Evolutionary conservation across 2,329 filamentous ascomycete species (phyloP).

Genomic region (Cercospora sojina): DNA sequence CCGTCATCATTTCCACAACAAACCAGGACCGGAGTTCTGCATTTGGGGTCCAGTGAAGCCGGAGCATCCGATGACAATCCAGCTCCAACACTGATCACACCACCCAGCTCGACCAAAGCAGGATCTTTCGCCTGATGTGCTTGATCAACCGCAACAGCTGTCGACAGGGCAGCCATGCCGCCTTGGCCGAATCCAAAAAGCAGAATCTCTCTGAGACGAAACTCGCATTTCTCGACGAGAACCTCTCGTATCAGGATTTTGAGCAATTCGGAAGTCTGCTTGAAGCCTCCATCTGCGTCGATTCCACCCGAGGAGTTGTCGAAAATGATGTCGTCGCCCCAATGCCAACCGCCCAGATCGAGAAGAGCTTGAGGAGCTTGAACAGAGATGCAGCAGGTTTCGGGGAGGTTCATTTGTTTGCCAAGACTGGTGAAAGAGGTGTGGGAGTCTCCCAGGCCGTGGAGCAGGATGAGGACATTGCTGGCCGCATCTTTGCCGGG

Average conservation of each 20-base stretch:
- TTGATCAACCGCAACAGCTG: slow-evolving; percentile 35
- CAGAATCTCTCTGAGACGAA: slow-evolving; percentile 50
- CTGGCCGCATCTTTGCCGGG: slow-evolving; percentile 59
- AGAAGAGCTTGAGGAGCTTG: slow-evolving; percentile 69
- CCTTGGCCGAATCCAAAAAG: slow-evolving; percentile 59
- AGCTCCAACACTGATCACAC: slow-evolving; percentile 64
- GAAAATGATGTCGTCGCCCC: slow-evolving; percentile 60
- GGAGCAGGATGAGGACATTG: slow-evolving; percentile 76
- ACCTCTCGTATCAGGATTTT: slow-evolving; percentile 47
- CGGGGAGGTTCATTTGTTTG: slow-evolving; percentile 67
- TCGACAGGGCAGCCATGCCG: slow-evolving; percentile 54
- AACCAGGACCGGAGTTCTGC: slow-evolving; percentile 63
- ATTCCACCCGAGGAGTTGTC: slow-evolving; percentile 53
- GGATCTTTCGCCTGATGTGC: slow-evolving; percentile 11
- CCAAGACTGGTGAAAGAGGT: slow-evolving; percentile 68
- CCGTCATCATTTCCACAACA: slow-evolving; percentile 56
- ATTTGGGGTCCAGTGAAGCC: slow-evolving; percentile 49
- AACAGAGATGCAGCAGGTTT: slow-evolving; percentile 72
- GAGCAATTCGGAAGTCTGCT: slow-evolving; percentile 44
- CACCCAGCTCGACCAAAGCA: slow-evolving; percentile 49
- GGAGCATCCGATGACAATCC: slow-evolving; percentile 53
- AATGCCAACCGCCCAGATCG: slow-evolving; percentile 63
- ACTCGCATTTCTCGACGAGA: slow-evolving; percentile 52
- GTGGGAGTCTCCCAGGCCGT: slow-evolving; percentile 78
- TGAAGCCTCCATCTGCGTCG: slow-evolving; percentile 57